Conservation (phyloP, 1,284 basidiomycete genomes). For the Leccinum pseudoinsigne region DNA sequence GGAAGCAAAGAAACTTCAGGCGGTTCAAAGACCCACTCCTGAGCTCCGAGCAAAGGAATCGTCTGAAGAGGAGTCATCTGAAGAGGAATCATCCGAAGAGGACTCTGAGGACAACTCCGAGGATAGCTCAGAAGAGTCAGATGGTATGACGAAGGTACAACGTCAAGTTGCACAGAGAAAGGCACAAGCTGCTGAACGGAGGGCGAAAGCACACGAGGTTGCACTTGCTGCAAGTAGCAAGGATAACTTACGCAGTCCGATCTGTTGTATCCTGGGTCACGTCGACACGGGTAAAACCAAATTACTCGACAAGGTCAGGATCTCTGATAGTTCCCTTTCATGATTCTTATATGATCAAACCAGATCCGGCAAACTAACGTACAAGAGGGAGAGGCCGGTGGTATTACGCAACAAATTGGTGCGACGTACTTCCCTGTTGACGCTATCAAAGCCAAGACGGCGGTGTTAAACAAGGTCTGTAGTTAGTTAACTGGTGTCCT, state of each 20-base stretch:
- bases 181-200: constrained; percentile 80
- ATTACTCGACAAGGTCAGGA: constrained; percentile 86
- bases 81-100: constrained; percentile 41
- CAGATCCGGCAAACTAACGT: constrained; percentile 99
- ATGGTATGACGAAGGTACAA: constrained; percentile 63
- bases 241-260: constrained; percentile 93
- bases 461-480: constrained; percentile 82
- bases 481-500: constrained; percentile 1
- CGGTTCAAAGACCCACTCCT: constrained; percentile 2
- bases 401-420: constrained; percentile 99
- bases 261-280: constrained; percentile 99
- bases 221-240: constrained; percentile 88
- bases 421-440: constrained; percentile 99
- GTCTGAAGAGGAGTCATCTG: constrained; percentile 47
- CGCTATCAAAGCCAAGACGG: constrained; percentile 94
- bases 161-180: constrained; percentile 76
- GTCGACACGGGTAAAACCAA: constrained; percentile 99
- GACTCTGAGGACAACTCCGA: constrained; percentile 49
- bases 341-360: constrained; percentile 13
- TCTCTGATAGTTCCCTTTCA: constrained; percentile 4
- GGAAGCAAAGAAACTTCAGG: constrained; percentile 4
- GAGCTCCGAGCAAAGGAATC: constrained; percentile 34
- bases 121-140: constrained; percentile 43
- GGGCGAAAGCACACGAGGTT: constrained; percentile 81
- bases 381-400: constrained; percentile 99